Conservation (phyloP, 1,139 yeast species). For the Zhuliangozyma parablackwelliae region DNA sequence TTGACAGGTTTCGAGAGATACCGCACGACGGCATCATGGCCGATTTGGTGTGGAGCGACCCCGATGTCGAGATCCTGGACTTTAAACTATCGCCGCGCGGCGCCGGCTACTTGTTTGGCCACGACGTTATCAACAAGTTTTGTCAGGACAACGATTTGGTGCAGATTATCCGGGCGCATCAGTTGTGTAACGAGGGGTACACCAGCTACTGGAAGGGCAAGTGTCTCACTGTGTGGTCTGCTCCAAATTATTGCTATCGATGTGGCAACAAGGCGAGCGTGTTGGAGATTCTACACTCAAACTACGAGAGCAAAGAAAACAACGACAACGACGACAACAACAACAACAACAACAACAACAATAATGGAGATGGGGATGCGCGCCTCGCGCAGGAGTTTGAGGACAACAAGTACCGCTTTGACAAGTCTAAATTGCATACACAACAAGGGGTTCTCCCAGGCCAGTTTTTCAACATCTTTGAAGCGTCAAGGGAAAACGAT, state of each 20-base stretch:
- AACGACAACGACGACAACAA: conserved; percentile 10
- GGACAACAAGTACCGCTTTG: conserved; percentile 9
- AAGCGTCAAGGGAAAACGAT: conserved; percentile 89
- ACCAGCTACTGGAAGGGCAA: conserved; percentile 87
- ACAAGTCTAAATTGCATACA: conserved; percentile 7
- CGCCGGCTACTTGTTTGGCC: conserved; percentile 95
- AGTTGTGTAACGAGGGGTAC: conserved; percentile 92
- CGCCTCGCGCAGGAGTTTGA: background rate
- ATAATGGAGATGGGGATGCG: too few relatives aligned
- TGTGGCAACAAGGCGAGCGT: conserved; percentile 97
- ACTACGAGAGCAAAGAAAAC: conserved; percentile 19
- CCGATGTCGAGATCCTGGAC: conserved; percentile 81
- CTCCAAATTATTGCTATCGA: conserved; percentile 94
- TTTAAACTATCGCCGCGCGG: conserved; percentile 92
- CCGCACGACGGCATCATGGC: conserved; percentile 99
- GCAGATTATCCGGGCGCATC: conserved; percentile 90
- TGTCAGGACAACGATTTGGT: conserved; percentile 71
- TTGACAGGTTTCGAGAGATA: conserved; percentile 87
- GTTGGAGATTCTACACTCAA: conserved; percentile 56
- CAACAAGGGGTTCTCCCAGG: conserved; percentile 33
- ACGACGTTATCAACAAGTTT: conserved; percentile 84
- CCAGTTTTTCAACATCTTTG: conserved; percentile 84
- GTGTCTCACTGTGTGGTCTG: conserved; percentile 96
- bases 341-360: background rate
- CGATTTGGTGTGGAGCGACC: conserved; percentile 97